A percentile compares a stretch with the other conserved stretches of the same genome.
phyloP scores from a whole-genome alignment of 202 grass and related monocot species.

The Setaria italica region DNA sequence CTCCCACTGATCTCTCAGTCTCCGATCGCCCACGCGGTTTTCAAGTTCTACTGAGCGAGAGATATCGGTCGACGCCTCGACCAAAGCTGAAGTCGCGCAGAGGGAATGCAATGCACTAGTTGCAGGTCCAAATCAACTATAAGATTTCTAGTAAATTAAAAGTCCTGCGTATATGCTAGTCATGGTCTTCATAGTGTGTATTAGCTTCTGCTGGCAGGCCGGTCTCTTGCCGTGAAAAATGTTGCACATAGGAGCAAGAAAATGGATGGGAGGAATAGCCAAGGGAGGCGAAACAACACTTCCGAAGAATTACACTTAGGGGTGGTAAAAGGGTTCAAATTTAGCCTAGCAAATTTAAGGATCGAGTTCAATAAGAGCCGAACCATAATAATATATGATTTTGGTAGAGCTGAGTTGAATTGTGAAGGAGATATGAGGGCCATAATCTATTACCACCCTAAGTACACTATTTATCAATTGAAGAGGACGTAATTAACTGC shows the following conservation, averaged over 20 bases:
- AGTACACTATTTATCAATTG: not conserved
- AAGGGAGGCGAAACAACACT: not conserved
- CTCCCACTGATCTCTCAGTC: no score
- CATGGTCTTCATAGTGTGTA: not conserved
- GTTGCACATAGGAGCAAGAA: not conserved
- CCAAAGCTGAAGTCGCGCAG: not conserved
- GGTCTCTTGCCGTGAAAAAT: not conserved
- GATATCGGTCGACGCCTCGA: no score
- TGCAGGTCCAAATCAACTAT: not conserved
- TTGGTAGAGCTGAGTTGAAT: no score
- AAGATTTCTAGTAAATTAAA: not conserved
- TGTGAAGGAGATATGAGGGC: no score
- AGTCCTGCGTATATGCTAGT: not conserved
- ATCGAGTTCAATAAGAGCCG: no score
- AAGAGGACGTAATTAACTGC: not conserved
- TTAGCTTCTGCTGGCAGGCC: not conserved
- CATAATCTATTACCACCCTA: no score
- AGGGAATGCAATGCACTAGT: not conserved
- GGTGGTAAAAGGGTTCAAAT: no score
- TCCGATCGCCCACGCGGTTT: not conserved
- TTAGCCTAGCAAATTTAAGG: no score
- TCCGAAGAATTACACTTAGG: not conserved
- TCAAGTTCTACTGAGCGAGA: not conserved
- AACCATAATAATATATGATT: no score
- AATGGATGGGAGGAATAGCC: not conserved